Percentiles rank a stretch among this genome's conserved stretches.
Conservation (phyloP, 2,329 filamentous ascomycete species). For the Colletotrichum tropicicola region DNA sequence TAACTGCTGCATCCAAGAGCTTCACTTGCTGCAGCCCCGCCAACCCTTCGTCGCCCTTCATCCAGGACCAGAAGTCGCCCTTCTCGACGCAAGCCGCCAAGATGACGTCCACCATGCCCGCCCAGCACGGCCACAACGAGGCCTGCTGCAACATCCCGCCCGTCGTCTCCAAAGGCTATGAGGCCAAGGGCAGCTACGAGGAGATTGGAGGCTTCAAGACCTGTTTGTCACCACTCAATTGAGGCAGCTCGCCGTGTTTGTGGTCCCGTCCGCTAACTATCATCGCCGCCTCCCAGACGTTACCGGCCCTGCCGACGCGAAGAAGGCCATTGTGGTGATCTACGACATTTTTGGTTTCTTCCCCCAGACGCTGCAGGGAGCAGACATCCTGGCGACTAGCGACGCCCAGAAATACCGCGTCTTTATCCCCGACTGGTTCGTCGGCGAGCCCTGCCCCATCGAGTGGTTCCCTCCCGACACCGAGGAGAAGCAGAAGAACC, state of each 20-base stretch:
- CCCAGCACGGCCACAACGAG: slow-evolving; percentile 61
- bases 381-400: slow-evolving; percentile 69
- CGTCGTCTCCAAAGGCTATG: slow-evolving; percentile 63
- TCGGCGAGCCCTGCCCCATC: slow-evolving; percentile 72
- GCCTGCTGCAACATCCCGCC: slow-evolving; percentile 69
- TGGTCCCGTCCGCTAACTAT: background rate
- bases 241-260: background rate
- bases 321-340: slow-evolving; percentile 69
- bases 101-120: slow-evolving; percentile 60
- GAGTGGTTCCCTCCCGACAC: slow-evolving; percentile 71
- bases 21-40: background rate
- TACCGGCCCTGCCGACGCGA: slow-evolving; percentile 55
- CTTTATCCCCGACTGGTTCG: slow-evolving; percentile 93
- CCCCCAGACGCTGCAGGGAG: slow-evolving; percentile 75
- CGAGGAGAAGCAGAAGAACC: slow-evolving; percentile 68
- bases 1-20: background rate
- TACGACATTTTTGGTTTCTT: slow-evolving; percentile 78
- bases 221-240: slow-evolving; percentile 39
- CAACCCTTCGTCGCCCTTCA: background rate
- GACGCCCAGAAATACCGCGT: slow-evolving; percentile 78
- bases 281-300: slow-evolving; percentile 48
- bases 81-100: slow-evolving; percentile 17
- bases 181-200: slow-evolving; percentile 64
- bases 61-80: background rate
- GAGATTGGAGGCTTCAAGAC: slow-evolving; percentile 65